phyloP scores from a whole-genome alignment of 768 basidiomycete species.

The Trametes cingulata region DNA sequence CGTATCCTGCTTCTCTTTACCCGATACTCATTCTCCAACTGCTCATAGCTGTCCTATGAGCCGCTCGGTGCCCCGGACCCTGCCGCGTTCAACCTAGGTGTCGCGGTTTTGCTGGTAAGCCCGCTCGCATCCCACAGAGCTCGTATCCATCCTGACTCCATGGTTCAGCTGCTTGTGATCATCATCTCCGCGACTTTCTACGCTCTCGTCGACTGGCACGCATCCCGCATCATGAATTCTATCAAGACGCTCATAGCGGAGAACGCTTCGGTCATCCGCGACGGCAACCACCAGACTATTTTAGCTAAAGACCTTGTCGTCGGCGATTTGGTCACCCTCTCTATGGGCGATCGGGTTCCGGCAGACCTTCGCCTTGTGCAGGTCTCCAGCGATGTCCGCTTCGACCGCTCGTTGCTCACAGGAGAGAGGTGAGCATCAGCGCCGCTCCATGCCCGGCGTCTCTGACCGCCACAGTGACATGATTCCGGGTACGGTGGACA shows the following conservation, averaged over 20 bases:
- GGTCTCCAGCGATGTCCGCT: constrained; percentile 57
- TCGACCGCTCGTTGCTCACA: constrained; percentile 68
- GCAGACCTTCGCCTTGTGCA: constrained; percentile 69
- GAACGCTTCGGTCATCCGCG: constrained; percentile 61
- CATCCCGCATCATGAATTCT: constrained; percentile 58
- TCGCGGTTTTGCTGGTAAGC: constrained; percentile 55
- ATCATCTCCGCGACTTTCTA: constrained; percentile 47
- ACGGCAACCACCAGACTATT: constrained; percentile 46
- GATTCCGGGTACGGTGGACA: constrained; percentile 46
- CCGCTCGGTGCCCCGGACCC: constrained; percentile 61
- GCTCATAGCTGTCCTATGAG: constrained; percentile 46
- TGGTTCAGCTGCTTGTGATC: constrained; percentile 42
- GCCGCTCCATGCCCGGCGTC: constrained; percentile 31
- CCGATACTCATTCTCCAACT: background rate
- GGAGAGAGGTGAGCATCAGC: constrained; percentile 48
- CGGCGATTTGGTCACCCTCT: constrained; percentile 65
- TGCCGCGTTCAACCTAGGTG: constrained; percentile 54
- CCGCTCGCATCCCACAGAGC: too few species aligned
- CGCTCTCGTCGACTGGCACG: constrained; percentile 56
- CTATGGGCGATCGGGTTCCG: constrained; percentile 68
- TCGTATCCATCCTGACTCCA: constrained; percentile 9
- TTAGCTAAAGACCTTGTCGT: constrained; percentile 60
- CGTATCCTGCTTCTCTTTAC: constrained; percentile 13
- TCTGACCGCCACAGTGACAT: constrained; percentile 39
- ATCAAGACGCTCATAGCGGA: constrained; percentile 68